These are phyloP conservation scores for Tricholoma terreum DNA, from an alignment of 768 basidiomycete species.

Conservation along the genomic window DNA sequence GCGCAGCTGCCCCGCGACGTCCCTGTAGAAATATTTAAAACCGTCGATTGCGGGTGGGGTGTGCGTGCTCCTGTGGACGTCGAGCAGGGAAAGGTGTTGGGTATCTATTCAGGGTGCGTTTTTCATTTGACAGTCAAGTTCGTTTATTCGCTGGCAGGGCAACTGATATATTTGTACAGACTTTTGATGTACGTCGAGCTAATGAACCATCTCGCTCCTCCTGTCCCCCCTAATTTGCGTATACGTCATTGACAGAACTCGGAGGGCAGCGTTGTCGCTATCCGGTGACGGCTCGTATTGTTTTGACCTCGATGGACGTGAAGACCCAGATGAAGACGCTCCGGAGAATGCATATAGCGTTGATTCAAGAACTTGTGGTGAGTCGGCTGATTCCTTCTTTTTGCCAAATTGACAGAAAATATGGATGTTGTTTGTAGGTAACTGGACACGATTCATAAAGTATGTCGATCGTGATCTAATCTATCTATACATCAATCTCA, in stretches of 20 bases:
- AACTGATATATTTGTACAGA: slow-evolving; percentile 22
- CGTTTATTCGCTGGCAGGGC: neutral
- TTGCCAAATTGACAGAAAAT: neutral
- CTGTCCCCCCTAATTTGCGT: neutral
- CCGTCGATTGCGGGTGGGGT: slow-evolving; percentile 60
- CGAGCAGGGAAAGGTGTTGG: slow-evolving; percentile 55
- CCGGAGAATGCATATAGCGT: slow-evolving; percentile 46
- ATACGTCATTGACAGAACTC: slow-evolving; percentile 30
- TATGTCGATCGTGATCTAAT: slow-evolving; percentile 27
- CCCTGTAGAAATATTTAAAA: slow-evolving; percentile 67
- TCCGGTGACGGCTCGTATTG: slow-evolving; percentile 41
- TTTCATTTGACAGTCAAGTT: slow-evolving; percentile 3
- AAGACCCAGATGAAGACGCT: slow-evolving; percentile 33
- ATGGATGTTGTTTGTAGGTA: slow-evolving; percentile 42
- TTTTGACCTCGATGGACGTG: slow-evolving; percentile 64
- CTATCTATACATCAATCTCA: neutral
- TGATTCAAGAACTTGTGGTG: slow-evolving; percentile 51
- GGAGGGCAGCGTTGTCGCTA: slow-evolving; percentile 39
- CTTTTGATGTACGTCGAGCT: slow-evolving; percentile 40
- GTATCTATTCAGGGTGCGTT: slow-evolving; percentile 65
- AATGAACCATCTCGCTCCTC: neutral
- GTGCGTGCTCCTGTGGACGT: slow-evolving; percentile 45
- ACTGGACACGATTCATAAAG: slow-evolving; percentile 79
- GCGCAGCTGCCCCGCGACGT: slow-evolving; percentile 56
- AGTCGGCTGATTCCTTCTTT: slow-evolving; percentile 12